Conservation (phyloP, 2,329 filamentous ascomycete genomes). For the Oidium heveae region DNA sequence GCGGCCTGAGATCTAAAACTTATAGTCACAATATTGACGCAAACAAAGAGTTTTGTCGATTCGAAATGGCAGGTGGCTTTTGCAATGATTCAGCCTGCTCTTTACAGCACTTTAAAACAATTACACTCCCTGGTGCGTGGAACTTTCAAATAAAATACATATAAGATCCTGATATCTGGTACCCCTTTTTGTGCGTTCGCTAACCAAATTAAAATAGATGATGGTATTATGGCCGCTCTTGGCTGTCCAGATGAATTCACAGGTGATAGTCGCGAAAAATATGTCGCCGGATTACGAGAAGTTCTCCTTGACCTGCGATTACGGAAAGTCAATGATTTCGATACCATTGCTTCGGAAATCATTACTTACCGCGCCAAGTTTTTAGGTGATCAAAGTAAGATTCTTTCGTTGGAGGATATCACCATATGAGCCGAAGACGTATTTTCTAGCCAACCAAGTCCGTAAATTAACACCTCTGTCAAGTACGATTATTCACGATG, state of each 20-base stretch:
- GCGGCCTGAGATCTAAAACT: slow-evolving; percentile 69
- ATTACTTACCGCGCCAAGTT: slow-evolving; percentile 40
- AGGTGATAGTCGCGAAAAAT: slow-evolving; percentile 32
- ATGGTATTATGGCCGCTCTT: slow-evolving; percentile 46
- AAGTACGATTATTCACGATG: not conserved
- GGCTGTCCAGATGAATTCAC: slow-evolving; percentile 39
- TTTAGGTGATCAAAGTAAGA: slow-evolving; percentile 35
- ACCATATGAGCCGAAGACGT: slow-evolving; percentile 5
- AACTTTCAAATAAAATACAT: slow-evolving; percentile 2
- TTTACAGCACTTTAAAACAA: slow-evolving; percentile 55
- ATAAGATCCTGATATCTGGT: not conserved
- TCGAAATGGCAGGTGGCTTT: slow-evolving; percentile 40
- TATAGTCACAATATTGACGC: slow-evolving; percentile 81
- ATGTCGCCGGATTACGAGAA: slow-evolving; percentile 33
- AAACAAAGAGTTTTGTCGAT: slow-evolving; percentile 47
- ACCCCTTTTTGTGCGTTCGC: slow-evolving; percentile 1
- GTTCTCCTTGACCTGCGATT: slow-evolving; percentile 33
- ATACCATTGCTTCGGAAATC: slow-evolving; percentile 39
- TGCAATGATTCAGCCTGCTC: slow-evolving; percentile 54
- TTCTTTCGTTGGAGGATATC: slow-evolving; percentile 27
- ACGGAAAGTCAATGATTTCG: slow-evolving; percentile 37
- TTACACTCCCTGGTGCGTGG: slow-evolving; percentile 51
- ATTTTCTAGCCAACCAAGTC: not conserved
- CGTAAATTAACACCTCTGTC: not conserved
- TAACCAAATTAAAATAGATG: slow-evolving; percentile 27